A percentile compares a stretch with the other conserved stretches of the same genome.
Evolutionary conservation across 2,329 filamentous ascomycete genomes (phyloP).

Genomic region (Ciborinia camelliae): DNA sequence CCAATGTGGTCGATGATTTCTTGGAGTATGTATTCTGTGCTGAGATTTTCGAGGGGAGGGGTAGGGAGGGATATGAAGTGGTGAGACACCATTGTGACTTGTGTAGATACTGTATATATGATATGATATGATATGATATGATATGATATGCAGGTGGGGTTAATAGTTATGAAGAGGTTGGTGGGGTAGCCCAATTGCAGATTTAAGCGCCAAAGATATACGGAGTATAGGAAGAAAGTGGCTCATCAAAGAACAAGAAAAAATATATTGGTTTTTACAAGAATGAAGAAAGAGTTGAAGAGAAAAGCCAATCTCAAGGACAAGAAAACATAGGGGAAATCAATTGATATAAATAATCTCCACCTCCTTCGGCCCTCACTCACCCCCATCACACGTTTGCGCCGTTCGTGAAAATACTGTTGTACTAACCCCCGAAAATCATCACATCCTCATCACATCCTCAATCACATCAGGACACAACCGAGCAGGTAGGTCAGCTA

Average conservation of each 20-base stretch:
- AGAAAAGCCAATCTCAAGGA: not conserved
- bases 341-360: conserved; percentile 13
- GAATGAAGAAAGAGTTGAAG: not conserved
- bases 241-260: not conserved
- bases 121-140: not conserved
- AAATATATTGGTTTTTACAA: not conserved
- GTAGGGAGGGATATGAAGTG: conserved; percentile 21
- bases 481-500: conserved; percentile 6
- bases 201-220: conserved; percentile 1
- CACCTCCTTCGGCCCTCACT: not conserved
- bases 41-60: conserved; percentile 30
- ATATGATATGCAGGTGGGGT: conserved; percentile 4
- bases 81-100: conserved; percentile 17
- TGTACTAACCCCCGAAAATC: not conserved
- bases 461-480: not conserved
- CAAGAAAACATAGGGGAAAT: not conserved
- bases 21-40: conserved; percentile 34
- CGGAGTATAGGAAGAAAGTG: not conserved
- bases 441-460: not conserved
- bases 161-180: not conserved
- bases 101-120: not conserved
- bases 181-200: not conserved
- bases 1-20: conserved; percentile 39
- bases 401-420: not conserved
- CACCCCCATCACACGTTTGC: not conserved